A percentile compares a stretch with the other conserved stretches of the same genome.
Conservation (phyloP, 495 filamentous ascomycete genomes). For the Talaromyces nanjingensis region DNA sequence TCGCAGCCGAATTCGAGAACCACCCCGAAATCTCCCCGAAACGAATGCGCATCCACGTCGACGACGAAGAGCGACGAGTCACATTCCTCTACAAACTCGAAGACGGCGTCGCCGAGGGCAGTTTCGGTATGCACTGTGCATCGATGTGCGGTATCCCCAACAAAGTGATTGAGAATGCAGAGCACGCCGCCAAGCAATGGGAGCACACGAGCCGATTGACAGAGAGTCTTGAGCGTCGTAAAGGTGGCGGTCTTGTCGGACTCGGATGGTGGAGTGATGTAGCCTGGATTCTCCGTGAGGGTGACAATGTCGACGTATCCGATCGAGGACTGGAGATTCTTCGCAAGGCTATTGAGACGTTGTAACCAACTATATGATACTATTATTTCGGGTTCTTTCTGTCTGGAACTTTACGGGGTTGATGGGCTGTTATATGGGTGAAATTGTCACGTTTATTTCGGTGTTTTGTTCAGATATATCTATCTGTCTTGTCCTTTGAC, state of each 20-base stretch:
- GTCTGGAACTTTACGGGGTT: not conserved
- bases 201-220: constrained; percentile 87
- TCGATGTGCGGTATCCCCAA: constrained; percentile 91
- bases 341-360: constrained; percentile 65
- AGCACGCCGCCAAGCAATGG: constrained; percentile 87
- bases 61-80: constrained; percentile 72
- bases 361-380: constrained; percentile 38
- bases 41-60: constrained; percentile 91
- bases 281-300: constrained; percentile 62
- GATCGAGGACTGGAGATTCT: constrained; percentile 62
- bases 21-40: constrained; percentile 83
- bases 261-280: constrained; percentile 91
- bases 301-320: constrained; percentile 27
- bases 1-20: constrained; percentile 79
- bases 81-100: constrained; percentile 97
- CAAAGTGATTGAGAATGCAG: constrained; percentile 78
- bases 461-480: not conserved
- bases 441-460: not conserved
- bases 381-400: not conserved
- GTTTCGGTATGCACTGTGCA: constrained; percentile 98
- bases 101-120: constrained; percentile 90
- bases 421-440: not conserved
- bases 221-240: constrained; percentile 78
- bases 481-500: not conserved
- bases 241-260: constrained; percentile 69